Evolutionary conservation across 2,329 filamentous ascomycete species (phyloP).

Genomic region (Cucurbitaria berberidis): DNA sequence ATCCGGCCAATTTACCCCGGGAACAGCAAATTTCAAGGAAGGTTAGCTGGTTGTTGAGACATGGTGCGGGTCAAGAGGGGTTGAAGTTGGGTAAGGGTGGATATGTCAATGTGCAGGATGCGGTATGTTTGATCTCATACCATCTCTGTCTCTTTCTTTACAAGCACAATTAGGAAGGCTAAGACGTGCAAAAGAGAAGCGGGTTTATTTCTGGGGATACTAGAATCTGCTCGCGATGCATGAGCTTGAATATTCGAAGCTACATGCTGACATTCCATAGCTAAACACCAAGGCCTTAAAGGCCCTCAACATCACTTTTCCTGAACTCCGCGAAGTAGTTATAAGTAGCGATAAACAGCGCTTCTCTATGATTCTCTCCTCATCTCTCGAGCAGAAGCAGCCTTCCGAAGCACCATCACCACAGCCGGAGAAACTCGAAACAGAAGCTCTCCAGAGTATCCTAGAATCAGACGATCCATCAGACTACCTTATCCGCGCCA

Average conservation of each 20-base stretch:
- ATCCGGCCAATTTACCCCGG: constrained; percentile 47
- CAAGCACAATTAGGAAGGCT: not conserved
- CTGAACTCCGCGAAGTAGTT: constrained; percentile 74
- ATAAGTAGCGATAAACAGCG: constrained; percentile 85
- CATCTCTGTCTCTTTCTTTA: not conserved
- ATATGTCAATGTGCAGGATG: constrained; percentile 65
- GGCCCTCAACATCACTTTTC: constrained; percentile 73
- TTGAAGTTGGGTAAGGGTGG: constrained; percentile 64
- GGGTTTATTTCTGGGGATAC: not conserved
- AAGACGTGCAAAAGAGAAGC: not conserved
- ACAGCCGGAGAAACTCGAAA: constrained; percentile 10
- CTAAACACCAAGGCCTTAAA: constrained; percentile 67
- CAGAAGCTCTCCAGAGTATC: constrained; percentile 17
- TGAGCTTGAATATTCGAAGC: not conserved
- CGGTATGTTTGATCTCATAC: constrained; percentile 53
- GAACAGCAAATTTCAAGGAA: constrained; percentile 57
- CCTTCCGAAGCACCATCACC: constrained; percentile 5
- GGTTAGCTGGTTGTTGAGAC: constrained; percentile 63
- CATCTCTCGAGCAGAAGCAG: constrained; percentile 14
- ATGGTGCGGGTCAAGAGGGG: constrained; percentile 66
- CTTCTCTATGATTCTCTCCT: constrained; percentile 74
- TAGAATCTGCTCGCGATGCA: not conserved
- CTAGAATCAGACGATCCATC: constrained; percentile 56
- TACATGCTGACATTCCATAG: constrained; percentile 39
- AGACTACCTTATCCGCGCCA: constrained; percentile 88